Evolutionary conservation across 345 rosid species (phyloP).

Genomic region (Lagerstroemia speciosa): DNA sequence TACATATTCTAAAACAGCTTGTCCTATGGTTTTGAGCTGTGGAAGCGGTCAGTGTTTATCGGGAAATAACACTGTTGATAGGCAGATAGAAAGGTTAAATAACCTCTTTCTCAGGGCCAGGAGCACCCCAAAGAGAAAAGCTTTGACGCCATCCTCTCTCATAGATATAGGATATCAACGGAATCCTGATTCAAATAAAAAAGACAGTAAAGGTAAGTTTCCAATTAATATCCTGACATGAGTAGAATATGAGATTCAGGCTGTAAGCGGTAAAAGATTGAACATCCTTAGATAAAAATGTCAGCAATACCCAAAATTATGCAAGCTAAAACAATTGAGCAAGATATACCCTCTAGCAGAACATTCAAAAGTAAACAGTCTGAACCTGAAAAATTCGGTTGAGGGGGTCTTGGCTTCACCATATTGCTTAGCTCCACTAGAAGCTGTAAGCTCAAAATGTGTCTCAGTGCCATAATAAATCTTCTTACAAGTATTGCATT

Average conservation of each 20-base stretch:
- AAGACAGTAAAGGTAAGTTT: too few relatives aligned
- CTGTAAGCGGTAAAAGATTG: background rate
- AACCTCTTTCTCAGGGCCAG: conserved; percentile 89
- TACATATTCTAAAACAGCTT: too few relatives aligned
- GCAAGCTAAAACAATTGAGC: background rate
- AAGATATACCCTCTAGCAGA: background rate
- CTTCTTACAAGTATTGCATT: conserved; percentile 58
- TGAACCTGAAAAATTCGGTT: conserved; percentile 48
- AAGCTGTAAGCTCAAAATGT: conserved; percentile 57
- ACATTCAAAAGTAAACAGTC: background rate
- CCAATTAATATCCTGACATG: too few relatives aligned
- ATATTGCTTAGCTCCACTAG: conserved; percentile 42
- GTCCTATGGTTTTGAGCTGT: too few relatives aligned
- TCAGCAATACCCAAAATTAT: conserved; percentile 16
- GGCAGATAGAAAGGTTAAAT: conserved; percentile 5
- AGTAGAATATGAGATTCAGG: too few relatives aligned
- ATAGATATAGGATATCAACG: conserved; percentile 61
- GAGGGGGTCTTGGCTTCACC: conserved; percentile 47
- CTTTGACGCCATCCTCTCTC: conserved; percentile 97
- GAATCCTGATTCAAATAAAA: conserved; percentile 33
- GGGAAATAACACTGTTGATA: too few relatives aligned
- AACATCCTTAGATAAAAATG: too few relatives aligned
- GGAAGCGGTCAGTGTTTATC: background rate
- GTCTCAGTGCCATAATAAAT: conserved; percentile 46
- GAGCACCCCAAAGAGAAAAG: conserved; percentile 53